Evolutionary conservation across 768 basidiomycete species (phyloP), one percentile per base, ranked within the genome.

Genomic region (Termitomyces sp.): DNA sequence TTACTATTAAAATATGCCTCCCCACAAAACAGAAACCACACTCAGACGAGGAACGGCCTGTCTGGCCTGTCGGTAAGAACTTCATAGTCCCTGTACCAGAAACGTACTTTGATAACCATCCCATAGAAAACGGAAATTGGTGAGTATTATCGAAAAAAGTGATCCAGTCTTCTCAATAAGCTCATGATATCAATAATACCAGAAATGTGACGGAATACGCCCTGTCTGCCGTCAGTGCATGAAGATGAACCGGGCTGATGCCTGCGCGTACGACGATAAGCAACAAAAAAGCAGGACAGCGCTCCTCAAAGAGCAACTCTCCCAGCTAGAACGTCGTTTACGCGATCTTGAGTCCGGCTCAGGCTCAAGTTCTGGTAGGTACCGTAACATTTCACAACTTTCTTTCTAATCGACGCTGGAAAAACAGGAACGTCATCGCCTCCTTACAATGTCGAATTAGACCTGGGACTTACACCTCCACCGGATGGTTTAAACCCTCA

Each of bases 141-240:
- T 80, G 63, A 59, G 76, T 58, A 24, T 39, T 15, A 34, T 33
- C 13, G 3, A 37, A 18, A 24, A 22, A 8, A 44, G 34, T 31
- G 13, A 11, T 49, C 11, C 18, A 33, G 11, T 46, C 20, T 34
- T 31, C 3, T 22, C n/a, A 24, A 24, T 13, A 45, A 30, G n/a
- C 39, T 54, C 6, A 41, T 42, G 2, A 31, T 20, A 48, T 58
- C 31, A 24, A 48, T 59, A 41, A n/a, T 47, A 39, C 12, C 62
- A 87, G 85, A 81, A 82, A 81, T 87, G 85, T 66, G 83, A 85
- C 65, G 83, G 83, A 18, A 68, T 67, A 27, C 81, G 81, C 42
- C 85, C 85, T 16, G 73, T 78, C 37, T 86, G 85, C 65, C 69
- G 71, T 22, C 82, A 83, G 63, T 87, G 85, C 64, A 69, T 69